Evolutionary conservation across 1,284 basidiomycete species (phyloP).

Genomic region (Pterulicium gracile): DNA sequence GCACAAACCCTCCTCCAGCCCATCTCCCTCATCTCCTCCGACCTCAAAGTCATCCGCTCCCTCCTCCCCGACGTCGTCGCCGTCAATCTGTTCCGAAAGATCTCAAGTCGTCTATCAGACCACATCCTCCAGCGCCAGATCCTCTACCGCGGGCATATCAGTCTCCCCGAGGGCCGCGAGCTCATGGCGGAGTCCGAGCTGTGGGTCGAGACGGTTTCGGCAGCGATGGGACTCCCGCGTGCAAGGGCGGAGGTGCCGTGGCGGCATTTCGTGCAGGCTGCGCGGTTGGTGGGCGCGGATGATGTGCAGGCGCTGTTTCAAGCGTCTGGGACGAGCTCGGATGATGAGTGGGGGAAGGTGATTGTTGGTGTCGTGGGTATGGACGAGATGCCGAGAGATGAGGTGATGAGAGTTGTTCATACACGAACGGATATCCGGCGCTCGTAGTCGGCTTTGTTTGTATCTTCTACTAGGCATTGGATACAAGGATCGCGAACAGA

Average conservation of each 20-base stretch:
- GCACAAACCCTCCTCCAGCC: constrained; percentile 61
- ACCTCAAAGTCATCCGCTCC: constrained; percentile 51
- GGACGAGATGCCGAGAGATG: constrained; percentile 11
- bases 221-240: constrained; percentile 36
- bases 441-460: constrained; percentile 9
- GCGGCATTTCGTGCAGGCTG: constrained; percentile 58
- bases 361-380: constrained; percentile 7
- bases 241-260: constrained; percentile 59
- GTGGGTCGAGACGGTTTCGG: constrained; percentile 67
- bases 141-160: constrained; percentile 63
- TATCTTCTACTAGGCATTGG: too few species aligned
- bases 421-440: constrained; percentile 12
- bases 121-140: constrained; percentile 79
- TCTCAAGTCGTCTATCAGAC: constrained; percentile 53
- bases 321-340: constrained; percentile 8
- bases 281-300: constrained; percentile 50
- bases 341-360: constrained; percentile 17
- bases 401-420: constrained; percentile 16
- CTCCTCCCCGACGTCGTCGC: constrained; percentile 46
- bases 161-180: constrained; percentile 37
- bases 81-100: constrained; percentile 58
- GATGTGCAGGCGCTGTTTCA: constrained; percentile 7
- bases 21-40: constrained; percentile 63
- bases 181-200: constrained; percentile 63
- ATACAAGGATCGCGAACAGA: not conserved